Evolutionary conservation across 179 eudicot genomes (phyloP).

Genomic region (Silene vulgaris): DNA sequence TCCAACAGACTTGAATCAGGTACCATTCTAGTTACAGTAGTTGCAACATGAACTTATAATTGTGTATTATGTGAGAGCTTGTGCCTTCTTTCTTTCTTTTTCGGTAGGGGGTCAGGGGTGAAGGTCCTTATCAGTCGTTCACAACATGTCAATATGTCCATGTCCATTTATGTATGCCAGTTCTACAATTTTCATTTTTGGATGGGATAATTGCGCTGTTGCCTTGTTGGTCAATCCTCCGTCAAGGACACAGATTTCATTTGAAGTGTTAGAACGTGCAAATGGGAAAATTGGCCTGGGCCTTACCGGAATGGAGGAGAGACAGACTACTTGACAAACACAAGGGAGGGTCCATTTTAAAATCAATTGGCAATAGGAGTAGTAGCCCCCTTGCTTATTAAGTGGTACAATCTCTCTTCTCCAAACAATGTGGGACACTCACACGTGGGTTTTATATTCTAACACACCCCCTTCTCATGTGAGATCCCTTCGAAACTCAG

Average conservation of each 20-base stretch:
- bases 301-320: no score
- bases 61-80: not conserved
- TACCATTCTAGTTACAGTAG: constrained; percentile 19
- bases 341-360: no score
- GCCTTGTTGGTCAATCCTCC: not conserved
- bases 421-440: no score
- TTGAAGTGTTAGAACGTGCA: no score
- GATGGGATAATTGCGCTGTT: not conserved
- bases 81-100: not conserved
- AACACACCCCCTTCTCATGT: no score
- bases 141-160: not conserved
- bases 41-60: not conserved
- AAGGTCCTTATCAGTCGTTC: not conserved
- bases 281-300: no score
- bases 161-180: not conserved
- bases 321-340: no score
- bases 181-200: constrained; percentile 9
- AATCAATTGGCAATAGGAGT: no score
- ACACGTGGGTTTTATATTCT: no score
- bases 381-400: no score
- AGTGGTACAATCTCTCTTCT: no score
- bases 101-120: not conserved
- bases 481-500: no score
- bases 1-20: constrained; percentile 90
- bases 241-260: not conserved